phyloP scores from a whole-genome alignment of 2,329 filamentous ascomycete species.

The Plenodomus biglobosus region DNA sequence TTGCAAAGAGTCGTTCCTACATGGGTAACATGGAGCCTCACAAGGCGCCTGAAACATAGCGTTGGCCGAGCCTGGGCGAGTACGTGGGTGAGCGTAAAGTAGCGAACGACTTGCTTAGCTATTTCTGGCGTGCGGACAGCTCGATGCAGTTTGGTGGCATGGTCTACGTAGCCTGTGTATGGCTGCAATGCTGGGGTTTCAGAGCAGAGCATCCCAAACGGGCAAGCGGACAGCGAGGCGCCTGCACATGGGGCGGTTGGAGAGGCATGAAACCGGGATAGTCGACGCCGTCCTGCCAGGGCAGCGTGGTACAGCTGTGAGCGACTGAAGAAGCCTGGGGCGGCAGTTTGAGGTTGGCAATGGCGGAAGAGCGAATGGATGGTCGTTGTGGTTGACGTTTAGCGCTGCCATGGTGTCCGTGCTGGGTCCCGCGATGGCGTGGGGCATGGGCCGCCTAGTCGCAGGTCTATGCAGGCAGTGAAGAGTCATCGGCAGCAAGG shows the following conservation, averaged over 20 bases:
- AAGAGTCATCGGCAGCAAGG: constrained; percentile 36
- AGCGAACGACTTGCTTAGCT: constrained; percentile 27
- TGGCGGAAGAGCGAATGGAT: constrained; percentile 32
- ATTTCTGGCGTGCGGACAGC: constrained; percentile 24
- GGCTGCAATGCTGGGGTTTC: constrained; percentile 28
- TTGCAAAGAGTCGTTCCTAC: constrained; percentile 17
- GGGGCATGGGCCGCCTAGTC: constrained; percentile 8
- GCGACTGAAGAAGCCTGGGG: constrained; percentile 17
- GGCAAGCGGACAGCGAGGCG: constrained; percentile 35
- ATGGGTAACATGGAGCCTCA: constrained; percentile 24
- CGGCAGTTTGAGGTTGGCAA: constrained; percentile 39
- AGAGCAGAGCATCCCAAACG: constrained; percentile 22
- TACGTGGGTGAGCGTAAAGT: constrained; percentile 24
- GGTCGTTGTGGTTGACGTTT: constrained; percentile 32
- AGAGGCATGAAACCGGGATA: constrained; percentile 39
- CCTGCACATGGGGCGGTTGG: constrained; percentile 42
- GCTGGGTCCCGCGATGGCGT: constrained; percentile 19
- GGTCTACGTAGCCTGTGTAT: constrained; percentile 23
- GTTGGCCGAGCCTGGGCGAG: constrained; percentile 35
- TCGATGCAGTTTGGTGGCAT: constrained; percentile 20
- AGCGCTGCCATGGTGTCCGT: constrained; percentile 32
- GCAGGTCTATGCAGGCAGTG: constrained; percentile 17
- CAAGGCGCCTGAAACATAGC: constrained; percentile 43
- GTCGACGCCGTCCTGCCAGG: constrained; percentile 23
- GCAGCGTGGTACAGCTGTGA: constrained; percentile 13